Evolutionary conservation across 352 stramenopile species (phyloP).

Genomic region (Peronospora belbahrii): DNA sequence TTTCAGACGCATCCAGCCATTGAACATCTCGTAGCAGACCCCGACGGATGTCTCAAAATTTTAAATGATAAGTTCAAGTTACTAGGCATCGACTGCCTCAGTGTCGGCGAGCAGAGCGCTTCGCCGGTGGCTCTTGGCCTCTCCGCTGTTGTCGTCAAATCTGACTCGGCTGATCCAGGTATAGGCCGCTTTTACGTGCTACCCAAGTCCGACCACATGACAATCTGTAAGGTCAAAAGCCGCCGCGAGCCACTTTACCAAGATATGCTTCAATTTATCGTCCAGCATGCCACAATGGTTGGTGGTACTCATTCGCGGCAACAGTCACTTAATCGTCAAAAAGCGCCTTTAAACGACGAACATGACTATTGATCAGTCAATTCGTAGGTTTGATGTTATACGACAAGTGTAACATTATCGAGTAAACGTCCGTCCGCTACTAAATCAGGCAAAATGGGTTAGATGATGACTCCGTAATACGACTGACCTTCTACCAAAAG

Average conservation of each 20-base stretch:
- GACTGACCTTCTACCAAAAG: no score
- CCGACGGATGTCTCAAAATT: slow-evolving; percentile 44
- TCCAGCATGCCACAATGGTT: slow-evolving; percentile 10
- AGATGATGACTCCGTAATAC: no score
- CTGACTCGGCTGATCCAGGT: slow-evolving; percentile 65
- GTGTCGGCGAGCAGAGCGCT: slow-evolving; percentile 49
- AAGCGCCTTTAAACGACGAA: no score
- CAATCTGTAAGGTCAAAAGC: slow-evolving; percentile 78
- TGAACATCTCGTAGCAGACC: slow-evolving; percentile 49
- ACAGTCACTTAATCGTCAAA: no score
- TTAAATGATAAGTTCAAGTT: slow-evolving; percentile 65
- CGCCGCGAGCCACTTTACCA: slow-evolving; percentile 56
- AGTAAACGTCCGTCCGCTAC: no score
- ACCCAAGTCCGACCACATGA: slow-evolving; percentile 70
- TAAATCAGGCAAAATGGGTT: no score
- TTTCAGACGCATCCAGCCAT: slow-evolving; percentile 73
- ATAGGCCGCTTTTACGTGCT: slow-evolving; percentile 62
- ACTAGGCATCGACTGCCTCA: slow-evolving; percentile 65
- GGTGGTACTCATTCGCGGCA: neutral
- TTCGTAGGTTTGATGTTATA: no score
- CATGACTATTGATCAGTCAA: no score
- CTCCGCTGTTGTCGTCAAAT: slow-evolving; percentile 67
- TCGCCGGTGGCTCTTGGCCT: slow-evolving; percentile 63
- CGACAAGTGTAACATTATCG: no score
- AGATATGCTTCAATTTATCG: slow-evolving; percentile 36